A percentile compares a stretch with the other conserved stretches of the same genome.
Conservation (phyloP, 2,329 filamentous ascomycete species). For the Huntiella omanensis region DNA sequence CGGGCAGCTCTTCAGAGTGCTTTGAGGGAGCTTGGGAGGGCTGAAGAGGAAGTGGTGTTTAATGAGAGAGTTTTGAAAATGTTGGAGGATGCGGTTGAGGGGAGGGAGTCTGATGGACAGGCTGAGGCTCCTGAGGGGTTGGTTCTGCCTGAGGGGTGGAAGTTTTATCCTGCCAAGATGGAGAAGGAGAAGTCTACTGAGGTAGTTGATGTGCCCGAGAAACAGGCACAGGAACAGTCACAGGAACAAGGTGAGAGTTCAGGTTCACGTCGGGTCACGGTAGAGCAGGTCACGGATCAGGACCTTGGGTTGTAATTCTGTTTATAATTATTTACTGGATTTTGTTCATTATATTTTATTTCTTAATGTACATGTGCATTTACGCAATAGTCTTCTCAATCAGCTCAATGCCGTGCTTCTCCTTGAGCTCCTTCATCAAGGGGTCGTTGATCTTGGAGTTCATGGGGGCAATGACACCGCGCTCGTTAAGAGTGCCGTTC, state of each 20-base stretch:
- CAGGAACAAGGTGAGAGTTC: too few relatives aligned
- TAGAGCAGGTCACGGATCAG: too few relatives aligned
- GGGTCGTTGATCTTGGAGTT: conserved; percentile 50
- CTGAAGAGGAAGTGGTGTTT: too few relatives aligned
- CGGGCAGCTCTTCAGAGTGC: too few relatives aligned
- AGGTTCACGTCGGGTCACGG: too few relatives aligned
- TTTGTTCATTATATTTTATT: conserved; percentile 4
- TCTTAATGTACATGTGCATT: conserved; percentile 8
- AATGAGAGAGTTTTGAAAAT: too few relatives aligned
- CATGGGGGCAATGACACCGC: conserved; percentile 63
- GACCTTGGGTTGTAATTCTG: background rate
- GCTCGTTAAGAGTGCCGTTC: conserved; percentile 52
- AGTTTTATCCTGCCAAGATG: conserved; percentile 36
- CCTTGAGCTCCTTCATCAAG: conserved; percentile 59
- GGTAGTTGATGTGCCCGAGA: too few relatives aligned
- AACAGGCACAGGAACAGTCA: too few relatives aligned
- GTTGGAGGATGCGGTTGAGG: too few relatives aligned
- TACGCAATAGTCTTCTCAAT: conserved; percentile 43
- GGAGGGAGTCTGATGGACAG: too few relatives aligned
- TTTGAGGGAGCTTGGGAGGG: too few relatives aligned
- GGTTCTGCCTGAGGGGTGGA: conserved; percentile 46
- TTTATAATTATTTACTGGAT: background rate
- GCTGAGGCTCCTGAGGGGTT: conserved; percentile 32
- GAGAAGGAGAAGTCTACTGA: conserved; percentile 15
- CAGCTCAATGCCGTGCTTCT: conserved; percentile 56